Base-by-base conservation (phyloP, 164 flowering plant genomes). In the Litsea cubeba region DNA sequence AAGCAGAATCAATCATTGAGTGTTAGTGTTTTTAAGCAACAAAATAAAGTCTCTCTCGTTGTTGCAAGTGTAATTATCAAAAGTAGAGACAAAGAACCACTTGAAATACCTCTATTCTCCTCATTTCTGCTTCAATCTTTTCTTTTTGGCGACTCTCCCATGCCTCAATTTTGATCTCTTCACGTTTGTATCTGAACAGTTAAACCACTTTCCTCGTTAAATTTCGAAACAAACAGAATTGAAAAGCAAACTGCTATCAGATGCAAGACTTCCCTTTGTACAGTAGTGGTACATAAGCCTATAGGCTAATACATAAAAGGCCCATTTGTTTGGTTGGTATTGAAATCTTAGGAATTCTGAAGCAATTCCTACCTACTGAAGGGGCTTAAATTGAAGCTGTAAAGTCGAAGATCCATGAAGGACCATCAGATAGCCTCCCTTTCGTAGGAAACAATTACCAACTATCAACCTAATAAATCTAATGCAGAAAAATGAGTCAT, bases 141-240 rank as follows among this genome's bases (percentile, higher is more conserved):
- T 86, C 89, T 80, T 84, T 92, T 80, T 88, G 88, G 75, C 82
- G 88, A 80, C 90, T 88, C 75, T 94, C 98, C 98, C 97, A 94
- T 51, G 96, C 97, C 79, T 91, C 90, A 74, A 94, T 92, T 77
- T 85, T 85, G 79, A 92, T 88, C 73, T 92, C 96, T 66, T 92
- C 98, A 8, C 96, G 89, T 74, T 85, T 90, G 71, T 73, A 88
- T 76, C 98, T 94, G 87, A 54, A 72, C 72, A 28, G 30, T 75
- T 54, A 57, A 32, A 76, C 20, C 58, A 26, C 60, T 54, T 54
- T 54, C 2, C 60, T 54, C 60, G 18, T 69, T 57, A 73, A 72
- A 72, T 68, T 24, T 32, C 11, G 28, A 63, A 12, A 22, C 8
- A 3, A 54, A 65, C 63, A 46, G 50, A 50, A 69, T 51, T 62